A percentile compares a stretch with the other conserved stretches of the same genome.
Evolutionary conservation across 176 grass and related monocot species (phyloP).

Genomic region (Oryza punctata): DNA sequence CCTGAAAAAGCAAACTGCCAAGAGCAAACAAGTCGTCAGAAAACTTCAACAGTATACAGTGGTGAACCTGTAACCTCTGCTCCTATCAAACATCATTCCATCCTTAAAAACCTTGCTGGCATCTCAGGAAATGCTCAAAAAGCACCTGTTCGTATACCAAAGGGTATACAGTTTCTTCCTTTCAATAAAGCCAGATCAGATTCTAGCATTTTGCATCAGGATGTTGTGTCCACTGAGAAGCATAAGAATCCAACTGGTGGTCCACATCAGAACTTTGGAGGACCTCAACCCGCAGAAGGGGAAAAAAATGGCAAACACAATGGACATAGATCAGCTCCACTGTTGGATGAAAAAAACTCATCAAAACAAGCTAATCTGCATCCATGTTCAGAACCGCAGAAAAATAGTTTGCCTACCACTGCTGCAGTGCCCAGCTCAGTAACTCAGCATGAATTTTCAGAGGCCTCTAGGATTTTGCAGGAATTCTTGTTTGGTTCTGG

Average conservation of each 20-base stretch:
- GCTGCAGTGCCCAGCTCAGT: conserved; percentile 35
- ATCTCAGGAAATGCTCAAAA: conserved; percentile 43
- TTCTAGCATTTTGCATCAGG: conserved; percentile 13
- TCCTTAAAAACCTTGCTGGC: conserved; percentile 39
- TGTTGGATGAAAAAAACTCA: conserved; percentile 30
- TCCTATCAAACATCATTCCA: conserved; percentile 39
- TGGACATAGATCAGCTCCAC: conserved; percentile 27
- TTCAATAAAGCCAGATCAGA: conserved; percentile 40
- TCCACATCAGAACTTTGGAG: conserved; percentile 32
- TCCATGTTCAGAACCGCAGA: conserved; percentile 27
- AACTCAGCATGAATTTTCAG: conserved; percentile 54
- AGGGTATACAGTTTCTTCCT: conserved; percentile 79
- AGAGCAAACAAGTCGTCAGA: conserved; percentile 51
- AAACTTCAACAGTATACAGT: conserved; percentile 40
- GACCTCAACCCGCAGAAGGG: conserved; percentile 9
- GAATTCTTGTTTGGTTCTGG: conserved; percentile 83
- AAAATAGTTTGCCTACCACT: conserved; percentile 35
- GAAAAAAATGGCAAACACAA: conserved; percentile 19
- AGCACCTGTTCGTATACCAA: conserved; percentile 50
- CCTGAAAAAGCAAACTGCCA: conserved; percentile 44
- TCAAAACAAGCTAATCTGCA: conserved; percentile 10
- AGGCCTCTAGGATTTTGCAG: conserved; percentile 80
- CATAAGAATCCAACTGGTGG: conserved; percentile 22
- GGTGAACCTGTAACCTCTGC: conserved; percentile 26
- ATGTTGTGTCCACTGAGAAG: conserved; percentile 33